A percentile compares a stretch with the other conserved stretches of the same genome.
Conservation (phyloP, 2,329 filamentous ascomycete genomes). For the Neurospora sp. region DNA sequence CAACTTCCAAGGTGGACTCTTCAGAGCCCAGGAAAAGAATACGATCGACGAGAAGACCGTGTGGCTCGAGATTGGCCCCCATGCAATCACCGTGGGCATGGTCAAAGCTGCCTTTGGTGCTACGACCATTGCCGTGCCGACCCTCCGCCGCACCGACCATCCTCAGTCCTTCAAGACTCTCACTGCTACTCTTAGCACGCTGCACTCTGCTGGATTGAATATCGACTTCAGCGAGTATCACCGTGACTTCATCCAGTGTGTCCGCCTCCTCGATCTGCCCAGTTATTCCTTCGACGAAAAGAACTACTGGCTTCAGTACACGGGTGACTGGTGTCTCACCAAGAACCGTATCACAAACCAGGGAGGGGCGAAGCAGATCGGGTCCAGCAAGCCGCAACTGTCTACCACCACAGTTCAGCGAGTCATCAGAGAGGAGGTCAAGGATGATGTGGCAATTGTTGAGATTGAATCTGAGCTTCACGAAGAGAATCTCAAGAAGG, state of each 20-base stretch:
- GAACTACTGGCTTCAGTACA: constrained; percentile 56
- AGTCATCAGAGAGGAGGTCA: constrained; percentile 51
- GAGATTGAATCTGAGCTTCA: constrained; percentile 57
- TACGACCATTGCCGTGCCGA: constrained; percentile 44
- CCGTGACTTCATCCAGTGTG: constrained; percentile 31
- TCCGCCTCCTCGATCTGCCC: constrained; percentile 50
- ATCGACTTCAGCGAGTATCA: constrained; percentile 66
- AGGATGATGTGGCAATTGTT: constrained; percentile 47
- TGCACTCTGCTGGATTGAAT: constrained; percentile 52
- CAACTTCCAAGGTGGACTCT: constrained; percentile 55
- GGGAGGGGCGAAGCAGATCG: constrained; percentile 18
- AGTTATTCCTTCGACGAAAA: constrained; percentile 64
- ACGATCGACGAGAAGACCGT: constrained; percentile 55
- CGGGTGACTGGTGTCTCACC: constrained; percentile 60
- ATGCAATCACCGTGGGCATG: constrained; percentile 59
- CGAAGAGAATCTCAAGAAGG: constrained; percentile 50
- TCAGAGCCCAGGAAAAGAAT: constrained; percentile 46
- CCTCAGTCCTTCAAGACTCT: constrained; percentile 52
- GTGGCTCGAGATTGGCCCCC: constrained; percentile 66
- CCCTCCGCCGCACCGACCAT: constrained; percentile 49
- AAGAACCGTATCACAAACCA: constrained; percentile 50
- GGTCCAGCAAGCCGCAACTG: constrained; percentile 43
- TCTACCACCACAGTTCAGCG: constrained; percentile 57
- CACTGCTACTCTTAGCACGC: constrained; percentile 41
- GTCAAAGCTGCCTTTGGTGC: constrained; percentile 53